Evolutionary conservation across 1,139 yeast species (phyloP), one percentile per base, ranked within the genome.

Genomic region (Yamadazyma triangularis): DNA sequence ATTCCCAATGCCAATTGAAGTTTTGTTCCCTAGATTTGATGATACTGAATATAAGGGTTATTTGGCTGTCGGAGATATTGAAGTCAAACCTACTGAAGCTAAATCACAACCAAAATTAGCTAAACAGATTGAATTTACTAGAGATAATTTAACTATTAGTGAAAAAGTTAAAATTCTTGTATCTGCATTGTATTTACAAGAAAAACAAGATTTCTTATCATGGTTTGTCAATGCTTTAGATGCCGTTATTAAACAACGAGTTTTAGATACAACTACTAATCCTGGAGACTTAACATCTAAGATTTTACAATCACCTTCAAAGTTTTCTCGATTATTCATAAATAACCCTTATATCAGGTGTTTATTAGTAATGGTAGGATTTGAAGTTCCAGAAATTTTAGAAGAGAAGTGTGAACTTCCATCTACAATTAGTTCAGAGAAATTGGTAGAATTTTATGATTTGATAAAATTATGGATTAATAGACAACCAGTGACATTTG

Each of bases 1-100:
- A 53, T 48, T 73, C 77, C 45, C 94, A 70, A 32, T 65, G 65
- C 80, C 75, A 28, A 66, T 83, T 11, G 96, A 88, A 46, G 44
- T 89, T 8, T 57, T 87, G 25, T 84, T 85, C 55, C 73, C 81
- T 16, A 62, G 85, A 44, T 55, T 79, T 40, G 76, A 75, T 29
- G 76, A 70, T 13, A 52, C 51, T 10, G 59, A 56, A 18, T 53
- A 54, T 24, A 54, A 55, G 31, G 49, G 60, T 2, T 75, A 53
- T 39, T 56, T 72, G 40, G 55, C 66, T 15, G 59, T 72, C 2
- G 86, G 89, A 23, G 85, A 79, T 30, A 50, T 70, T 8, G 52
- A 41, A 36, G 39, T 44, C 19, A 55, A 53, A 26, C 52, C 52
- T 3, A 52, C 48, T 18, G 39, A 37, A 12, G 27, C 38, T 14